A percentile compares a stretch with the other conserved stretches of the same genome.
Evolutionary conservation across 148 eudicot genomes (phyloP).

Genomic region (Pouteria glomerata): DNA sequence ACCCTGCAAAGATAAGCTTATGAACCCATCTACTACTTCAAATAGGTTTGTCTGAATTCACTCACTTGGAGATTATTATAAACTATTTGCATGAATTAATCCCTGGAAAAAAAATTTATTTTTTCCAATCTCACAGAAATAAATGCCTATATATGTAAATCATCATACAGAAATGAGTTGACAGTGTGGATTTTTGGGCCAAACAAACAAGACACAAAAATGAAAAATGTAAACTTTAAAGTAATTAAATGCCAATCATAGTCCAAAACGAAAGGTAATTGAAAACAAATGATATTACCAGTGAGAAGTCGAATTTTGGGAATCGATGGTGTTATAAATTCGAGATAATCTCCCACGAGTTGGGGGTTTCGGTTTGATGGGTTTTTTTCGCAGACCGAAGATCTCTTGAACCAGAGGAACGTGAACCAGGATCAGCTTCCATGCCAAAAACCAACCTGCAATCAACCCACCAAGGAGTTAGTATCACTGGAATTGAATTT

Average conservation of each 20-base stretch:
- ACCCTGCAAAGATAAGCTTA: no score
- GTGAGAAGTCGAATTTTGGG: conserved; percentile 6
- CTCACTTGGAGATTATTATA: neutral
- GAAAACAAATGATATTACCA: conserved; percentile 8
- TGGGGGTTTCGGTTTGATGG: conserved; percentile 46
- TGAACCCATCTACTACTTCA: neutral
- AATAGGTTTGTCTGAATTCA: neutral
- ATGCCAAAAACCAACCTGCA: conserved; percentile 76
- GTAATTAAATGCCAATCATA: neutral
- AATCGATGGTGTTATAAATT: conserved; percentile 30
- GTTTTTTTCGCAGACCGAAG: conserved; percentile 65
- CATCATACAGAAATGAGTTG: neutral
- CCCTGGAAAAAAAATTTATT: neutral
- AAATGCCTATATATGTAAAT: neutral
- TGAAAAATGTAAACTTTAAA: neutral
- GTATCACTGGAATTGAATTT: neutral
- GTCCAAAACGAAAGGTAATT: neutral
- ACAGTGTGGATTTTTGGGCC: neutral
- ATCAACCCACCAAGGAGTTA: neutral
- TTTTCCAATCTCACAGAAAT: no score
- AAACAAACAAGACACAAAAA: neutral
- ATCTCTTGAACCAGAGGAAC: conserved; percentile 87
- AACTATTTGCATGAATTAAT: neutral
- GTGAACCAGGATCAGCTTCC: conserved; percentile 81
- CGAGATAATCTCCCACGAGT: conserved; percentile 38